phyloP scores from a whole-genome alignment of 1,284 basidiomycete species.

The Flammula alnicola region DNA sequence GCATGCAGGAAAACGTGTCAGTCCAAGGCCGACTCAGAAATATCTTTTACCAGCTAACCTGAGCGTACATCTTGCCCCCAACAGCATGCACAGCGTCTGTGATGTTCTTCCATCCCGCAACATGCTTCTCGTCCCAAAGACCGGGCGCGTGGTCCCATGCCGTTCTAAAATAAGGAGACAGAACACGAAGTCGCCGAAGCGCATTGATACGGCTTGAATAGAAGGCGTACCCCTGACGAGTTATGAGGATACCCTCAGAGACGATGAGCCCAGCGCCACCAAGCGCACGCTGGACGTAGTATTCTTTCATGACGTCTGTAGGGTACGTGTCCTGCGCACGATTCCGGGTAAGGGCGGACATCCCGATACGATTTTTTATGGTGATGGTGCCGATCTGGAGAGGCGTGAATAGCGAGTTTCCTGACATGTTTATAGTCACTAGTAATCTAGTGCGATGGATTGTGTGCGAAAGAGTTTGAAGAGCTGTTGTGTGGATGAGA shows the following conservation, averaged over 20 bases:
- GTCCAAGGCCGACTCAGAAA: not conserved
- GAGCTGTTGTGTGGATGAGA: too few relatives aligned
- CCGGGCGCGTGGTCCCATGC: slow-evolving; percentile 47
- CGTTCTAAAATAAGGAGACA: slow-evolving; percentile 27
- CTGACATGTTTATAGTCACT: too few relatives aligned
- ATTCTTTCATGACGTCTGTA: slow-evolving; percentile 44
- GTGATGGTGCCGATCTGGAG: slow-evolving; percentile 37
- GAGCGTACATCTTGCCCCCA: slow-evolving; percentile 39
- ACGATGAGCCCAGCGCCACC: slow-evolving; percentile 47
- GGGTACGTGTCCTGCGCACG: slow-evolving; percentile 38
- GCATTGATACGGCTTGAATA: not conserved
- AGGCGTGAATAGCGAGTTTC: slow-evolving; percentile 34
- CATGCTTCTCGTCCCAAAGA: slow-evolving; percentile 42
- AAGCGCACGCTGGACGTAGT: slow-evolving; percentile 54
- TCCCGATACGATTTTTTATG: slow-evolving; percentile 37
- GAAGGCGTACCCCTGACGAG: slow-evolving; percentile 43
- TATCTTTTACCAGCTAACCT: slow-evolving; percentile 23
- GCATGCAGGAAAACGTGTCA: not conserved
- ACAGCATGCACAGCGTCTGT: slow-evolving; percentile 39
- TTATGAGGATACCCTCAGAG: slow-evolving; percentile 47
- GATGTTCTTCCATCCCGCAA: slow-evolving; percentile 43
- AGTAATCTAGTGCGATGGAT: too few relatives aligned
- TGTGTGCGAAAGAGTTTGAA: too few relatives aligned
- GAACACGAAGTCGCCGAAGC: too few relatives aligned
- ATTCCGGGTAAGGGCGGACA: slow-evolving; percentile 42